Percentiles rank a stretch among this genome's conserved stretches.
These are phyloP conservation scores for Pythium insidiosum DNA, from an alignment of 352 stramenopile genomes.

Conservation along the genomic window DNA sequence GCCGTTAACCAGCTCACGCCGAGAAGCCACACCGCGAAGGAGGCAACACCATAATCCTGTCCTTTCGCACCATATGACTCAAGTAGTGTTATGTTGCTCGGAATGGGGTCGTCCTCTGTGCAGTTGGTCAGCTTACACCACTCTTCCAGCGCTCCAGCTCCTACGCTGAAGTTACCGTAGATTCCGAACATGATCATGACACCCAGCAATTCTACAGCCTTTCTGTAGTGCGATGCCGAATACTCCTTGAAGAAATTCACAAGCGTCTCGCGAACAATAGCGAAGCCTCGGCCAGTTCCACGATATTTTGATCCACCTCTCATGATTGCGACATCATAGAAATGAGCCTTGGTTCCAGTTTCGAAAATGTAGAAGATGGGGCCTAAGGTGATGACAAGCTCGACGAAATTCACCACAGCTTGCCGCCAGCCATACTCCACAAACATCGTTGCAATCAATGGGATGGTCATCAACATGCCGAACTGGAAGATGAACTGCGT, in stretches of 20 bases:
- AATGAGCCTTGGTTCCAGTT: slow-evolving; percentile 80
- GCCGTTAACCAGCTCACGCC: slow-evolving; percentile 71
- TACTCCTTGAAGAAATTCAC: slow-evolving; percentile 87
- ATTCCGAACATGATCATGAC: slow-evolving; percentile 79
- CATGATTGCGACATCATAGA: slow-evolving; percentile 84
- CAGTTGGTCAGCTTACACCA: slow-evolving; percentile 59
- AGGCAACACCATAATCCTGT: slow-evolving; percentile 81
- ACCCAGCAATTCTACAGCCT: slow-evolving; percentile 69
- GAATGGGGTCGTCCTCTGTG: slow-evolving; percentile 35
- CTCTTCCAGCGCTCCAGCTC: slow-evolving; percentile 32
- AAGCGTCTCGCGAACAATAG: slow-evolving; percentile 77
- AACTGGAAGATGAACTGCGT: slow-evolving; percentile 88
- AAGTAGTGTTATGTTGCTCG: slow-evolving; percentile 63
- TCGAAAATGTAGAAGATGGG: slow-evolving; percentile 86
- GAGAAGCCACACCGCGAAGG: slow-evolving; percentile 84
- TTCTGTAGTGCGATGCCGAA: slow-evolving; percentile 74
- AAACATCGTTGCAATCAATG: slow-evolving; percentile 72
- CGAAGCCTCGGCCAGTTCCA: slow-evolving; percentile 76
- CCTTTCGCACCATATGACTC: slow-evolving; percentile 77
- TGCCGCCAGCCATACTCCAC: slow-evolving; percentile 83
- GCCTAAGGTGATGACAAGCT: slow-evolving; percentile 73
- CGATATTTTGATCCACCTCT: slow-evolving; percentile 81
- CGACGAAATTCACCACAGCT: slow-evolving; percentile 72
- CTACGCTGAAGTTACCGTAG: slow-evolving; percentile 75
- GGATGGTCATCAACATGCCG: slow-evolving; percentile 85